Conservation (phyloP, 148 eudicot species). For the Vaccinium darrowii region DNA sequence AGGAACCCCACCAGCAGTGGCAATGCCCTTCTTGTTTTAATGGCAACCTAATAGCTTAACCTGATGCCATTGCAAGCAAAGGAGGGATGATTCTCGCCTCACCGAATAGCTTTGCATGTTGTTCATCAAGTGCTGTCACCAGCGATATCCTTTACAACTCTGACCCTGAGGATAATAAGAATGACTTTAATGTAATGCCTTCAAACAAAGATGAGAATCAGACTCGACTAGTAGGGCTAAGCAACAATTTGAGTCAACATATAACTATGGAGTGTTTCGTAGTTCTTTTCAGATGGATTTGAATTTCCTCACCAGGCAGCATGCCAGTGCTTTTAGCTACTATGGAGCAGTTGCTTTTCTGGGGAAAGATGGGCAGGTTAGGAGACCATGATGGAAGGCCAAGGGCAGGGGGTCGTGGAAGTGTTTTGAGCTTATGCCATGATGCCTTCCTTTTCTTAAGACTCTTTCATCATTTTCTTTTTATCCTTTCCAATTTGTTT, state of each 20-base stretch:
- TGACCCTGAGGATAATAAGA: slow-evolving; percentile 27
- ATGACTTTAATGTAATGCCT: not conserved
- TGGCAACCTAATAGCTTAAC: slow-evolving; percentile 25
- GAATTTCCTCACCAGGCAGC: slow-evolving; percentile 4
- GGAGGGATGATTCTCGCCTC: slow-evolving; percentile 34
- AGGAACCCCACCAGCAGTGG: slow-evolving; percentile 33
- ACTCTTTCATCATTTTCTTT: no score
- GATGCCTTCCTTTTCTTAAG: not conserved
- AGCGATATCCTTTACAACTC: slow-evolving; percentile 26
- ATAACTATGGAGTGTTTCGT: not conserved
- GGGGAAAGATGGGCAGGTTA: no score
- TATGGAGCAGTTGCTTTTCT: not conserved
- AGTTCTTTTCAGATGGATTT: not conserved
- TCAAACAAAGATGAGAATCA: not conserved
- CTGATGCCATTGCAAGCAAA: slow-evolving; percentile 41
- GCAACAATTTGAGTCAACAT: not conserved
- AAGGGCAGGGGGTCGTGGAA: no score
- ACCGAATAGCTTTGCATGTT: slow-evolving; percentile 29
- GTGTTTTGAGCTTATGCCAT: not conserved
- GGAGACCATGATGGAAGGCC: no score
- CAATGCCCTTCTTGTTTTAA: slow-evolving; percentile 30
- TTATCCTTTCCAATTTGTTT: no score
- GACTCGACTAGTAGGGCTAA: not conserved
- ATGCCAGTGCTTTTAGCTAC: not conserved
- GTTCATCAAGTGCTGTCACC: slow-evolving; percentile 35